phyloP scores from a whole-genome alignment of 139 green algal genomes.

The Chlorella sp. region DNA sequence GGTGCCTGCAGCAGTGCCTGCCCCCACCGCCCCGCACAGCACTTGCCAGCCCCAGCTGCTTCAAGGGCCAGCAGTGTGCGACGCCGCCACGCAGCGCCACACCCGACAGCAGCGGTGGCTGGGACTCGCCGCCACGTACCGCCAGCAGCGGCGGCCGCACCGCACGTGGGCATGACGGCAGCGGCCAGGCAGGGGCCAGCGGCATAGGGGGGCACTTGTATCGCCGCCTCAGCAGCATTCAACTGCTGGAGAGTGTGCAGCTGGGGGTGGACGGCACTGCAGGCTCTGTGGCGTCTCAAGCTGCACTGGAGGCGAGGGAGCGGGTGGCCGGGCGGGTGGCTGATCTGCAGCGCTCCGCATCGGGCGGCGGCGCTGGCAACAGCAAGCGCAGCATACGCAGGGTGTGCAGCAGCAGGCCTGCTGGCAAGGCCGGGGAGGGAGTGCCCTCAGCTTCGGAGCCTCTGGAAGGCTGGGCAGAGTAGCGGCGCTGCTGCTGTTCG shows the following conservation, averaged over 20 bases:
- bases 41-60: not conserved
- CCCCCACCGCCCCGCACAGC: not conserved
- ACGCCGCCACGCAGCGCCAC: not conserved
- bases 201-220: not conserved
- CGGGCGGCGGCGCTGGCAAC: not conserved
- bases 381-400: not conserved
- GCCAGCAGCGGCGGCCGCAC: not conserved
- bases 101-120: not conserved
- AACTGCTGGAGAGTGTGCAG: constrained; percentile 12
- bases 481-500: not conserved
- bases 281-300: not conserved
- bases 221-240: not conserved
- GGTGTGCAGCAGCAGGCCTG: not conserved
- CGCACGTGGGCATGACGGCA: not conserved
- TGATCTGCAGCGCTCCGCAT: not conserved
- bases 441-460: not conserved
- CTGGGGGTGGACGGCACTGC: not conserved
- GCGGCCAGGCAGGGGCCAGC: too few relatives aligned
- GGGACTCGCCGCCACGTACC: not conserved
- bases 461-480: not conserved
- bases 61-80: not conserved
- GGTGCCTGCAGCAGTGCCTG: not conserved
- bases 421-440: not conserved
- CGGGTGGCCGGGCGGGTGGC: not conserved
- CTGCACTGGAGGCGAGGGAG: not conserved